A percentile compares a stretch with the other conserved stretches of the same genome.
Conservation (phyloP, 169 alveolate species). For the Eimeria necatrix region DNA sequence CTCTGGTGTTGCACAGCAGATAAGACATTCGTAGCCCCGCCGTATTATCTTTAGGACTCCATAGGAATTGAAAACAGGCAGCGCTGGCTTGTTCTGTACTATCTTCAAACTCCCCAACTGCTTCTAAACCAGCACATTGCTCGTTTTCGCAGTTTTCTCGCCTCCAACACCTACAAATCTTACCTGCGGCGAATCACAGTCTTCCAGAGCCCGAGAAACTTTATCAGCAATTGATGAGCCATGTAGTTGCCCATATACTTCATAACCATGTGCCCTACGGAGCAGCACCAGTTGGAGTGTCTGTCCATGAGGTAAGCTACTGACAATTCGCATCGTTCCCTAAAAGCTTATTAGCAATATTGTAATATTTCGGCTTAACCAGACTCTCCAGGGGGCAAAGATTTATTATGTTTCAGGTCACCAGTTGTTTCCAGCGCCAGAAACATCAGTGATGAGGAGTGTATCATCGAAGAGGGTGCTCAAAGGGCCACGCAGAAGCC, state of each 20-base stretch:
- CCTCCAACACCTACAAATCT: neutral
- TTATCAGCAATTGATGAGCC: conserved; percentile 92
- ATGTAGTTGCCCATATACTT: conserved; percentile 94
- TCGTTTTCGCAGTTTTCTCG: neutral
- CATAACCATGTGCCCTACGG: conserved; percentile 75
- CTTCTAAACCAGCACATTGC: neutral
- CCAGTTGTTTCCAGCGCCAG: conserved; percentile 99
- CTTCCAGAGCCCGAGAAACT: conserved; percentile 72
- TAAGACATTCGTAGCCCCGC: no score
- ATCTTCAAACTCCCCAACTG: no score
- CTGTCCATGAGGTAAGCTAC: neutral
- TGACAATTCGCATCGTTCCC: neutral
- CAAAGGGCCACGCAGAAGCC: conserved; percentile 94
- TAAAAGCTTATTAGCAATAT: neutral
- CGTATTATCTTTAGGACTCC: no score
- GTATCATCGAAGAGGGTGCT: conserved; percentile 94
- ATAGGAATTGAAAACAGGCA: no score
- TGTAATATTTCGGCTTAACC: conserved; percentile 84
- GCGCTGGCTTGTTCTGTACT: no score
- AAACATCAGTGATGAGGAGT: conserved; percentile 95
- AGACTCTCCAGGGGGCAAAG: neutral
- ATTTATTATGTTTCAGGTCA: conserved; percentile 81
- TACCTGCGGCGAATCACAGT: conserved; percentile 77
- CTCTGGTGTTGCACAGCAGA: neutral
- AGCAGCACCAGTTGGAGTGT: neutral